Conservation (phyloP, 2,329 filamentous ascomycete genomes). For the Arachnomyces sp. region DNA sequence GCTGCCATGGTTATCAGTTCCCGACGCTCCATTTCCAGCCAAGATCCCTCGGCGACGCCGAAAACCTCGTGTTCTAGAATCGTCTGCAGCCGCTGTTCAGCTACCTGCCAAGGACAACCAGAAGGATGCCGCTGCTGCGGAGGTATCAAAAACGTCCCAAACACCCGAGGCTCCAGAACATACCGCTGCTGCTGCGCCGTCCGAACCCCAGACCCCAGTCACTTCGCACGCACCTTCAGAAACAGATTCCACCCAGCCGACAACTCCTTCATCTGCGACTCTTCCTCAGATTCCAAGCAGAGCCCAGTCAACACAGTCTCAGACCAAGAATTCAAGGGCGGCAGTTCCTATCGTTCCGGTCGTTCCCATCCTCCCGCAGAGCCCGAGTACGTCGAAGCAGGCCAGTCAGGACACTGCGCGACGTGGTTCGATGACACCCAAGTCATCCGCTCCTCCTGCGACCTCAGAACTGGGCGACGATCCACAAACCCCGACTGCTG, state of each 20-base stretch:
- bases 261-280: constrained; percentile 48
- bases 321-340: constrained; percentile 28
- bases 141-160: constrained; percentile 32
- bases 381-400: constrained; percentile 27
- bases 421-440: constrained; percentile 28
- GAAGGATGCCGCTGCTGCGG: constrained; percentile 17
- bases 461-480: constrained; percentile 7
- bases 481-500: constrained; percentile 1
- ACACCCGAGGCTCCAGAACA: constrained; percentile 20
- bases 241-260: constrained; percentile 47
- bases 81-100: constrained; percentile 33
- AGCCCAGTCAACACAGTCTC: constrained; percentile 24
- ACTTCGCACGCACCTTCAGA: constrained; percentile 54
- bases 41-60: constrained; percentile 43
- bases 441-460: constrained; percentile 17
- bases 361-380: constrained; percentile 37
- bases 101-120: constrained; percentile 42
- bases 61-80: constrained; percentile 28
- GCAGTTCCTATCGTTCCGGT: constrained; percentile 43
- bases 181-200: constrained; percentile 17
- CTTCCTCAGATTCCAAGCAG: constrained; percentile 26
- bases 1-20: constrained; percentile 56
- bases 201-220: constrained; percentile 49
- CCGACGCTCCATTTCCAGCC: constrained; percentile 48
- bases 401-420: constrained; percentile 27